Percentiles rank a stretch among this genome's conserved stretches.
Evolutionary conservation across 2,329 filamentous ascomycete genomes (phyloP).

Genomic region (Plectosphaerella cucumerina): DNA sequence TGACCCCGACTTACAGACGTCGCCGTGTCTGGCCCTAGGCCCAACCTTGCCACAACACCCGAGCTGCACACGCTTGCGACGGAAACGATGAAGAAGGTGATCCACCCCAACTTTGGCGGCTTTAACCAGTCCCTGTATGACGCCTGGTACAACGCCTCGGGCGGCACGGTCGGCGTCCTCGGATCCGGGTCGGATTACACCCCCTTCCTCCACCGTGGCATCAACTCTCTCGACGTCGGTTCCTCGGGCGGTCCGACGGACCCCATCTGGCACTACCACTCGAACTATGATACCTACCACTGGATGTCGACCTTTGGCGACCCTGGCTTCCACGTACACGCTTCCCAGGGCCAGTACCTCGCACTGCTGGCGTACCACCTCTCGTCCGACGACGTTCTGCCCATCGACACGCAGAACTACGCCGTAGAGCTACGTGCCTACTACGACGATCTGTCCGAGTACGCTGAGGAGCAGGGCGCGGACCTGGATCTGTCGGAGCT

Average conservation of each 20-base stretch:
- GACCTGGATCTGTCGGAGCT: conserved; percentile 32
- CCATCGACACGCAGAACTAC: conserved; percentile 36
- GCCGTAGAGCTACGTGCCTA: conserved; percentile 32
- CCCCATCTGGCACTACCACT: conserved; percentile 72
- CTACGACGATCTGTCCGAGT: conserved; percentile 29
- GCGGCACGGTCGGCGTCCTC: conserved; percentile 43
- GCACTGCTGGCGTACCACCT: conserved; percentile 33
- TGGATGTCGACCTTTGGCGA: conserved; percentile 84
- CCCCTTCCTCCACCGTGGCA: conserved; percentile 55
- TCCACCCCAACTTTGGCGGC: conserved; percentile 55
- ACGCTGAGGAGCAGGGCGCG: conserved; percentile 22
- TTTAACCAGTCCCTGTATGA: conserved; percentile 35
- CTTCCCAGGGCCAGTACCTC: conserved; percentile 47
- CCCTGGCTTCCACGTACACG: conserved; percentile 55
- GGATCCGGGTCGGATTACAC: conserved; percentile 67
- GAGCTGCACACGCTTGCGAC: conserved; percentile 63
- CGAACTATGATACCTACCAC: conserved; percentile 69
- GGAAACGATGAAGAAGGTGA: conserved; percentile 55
- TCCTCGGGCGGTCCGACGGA: conserved; percentile 39
- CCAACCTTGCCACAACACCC: conserved; percentile 57
- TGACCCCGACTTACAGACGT: neutral
- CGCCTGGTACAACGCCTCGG: conserved; percentile 30
- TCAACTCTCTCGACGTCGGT: conserved; percentile 50
- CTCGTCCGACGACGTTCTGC: conserved; percentile 30
- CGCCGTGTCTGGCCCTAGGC: conserved; percentile 46